Conservation (phyloP, 352 stramenopile species). For the Phytopythium ostracodes region DNA sequence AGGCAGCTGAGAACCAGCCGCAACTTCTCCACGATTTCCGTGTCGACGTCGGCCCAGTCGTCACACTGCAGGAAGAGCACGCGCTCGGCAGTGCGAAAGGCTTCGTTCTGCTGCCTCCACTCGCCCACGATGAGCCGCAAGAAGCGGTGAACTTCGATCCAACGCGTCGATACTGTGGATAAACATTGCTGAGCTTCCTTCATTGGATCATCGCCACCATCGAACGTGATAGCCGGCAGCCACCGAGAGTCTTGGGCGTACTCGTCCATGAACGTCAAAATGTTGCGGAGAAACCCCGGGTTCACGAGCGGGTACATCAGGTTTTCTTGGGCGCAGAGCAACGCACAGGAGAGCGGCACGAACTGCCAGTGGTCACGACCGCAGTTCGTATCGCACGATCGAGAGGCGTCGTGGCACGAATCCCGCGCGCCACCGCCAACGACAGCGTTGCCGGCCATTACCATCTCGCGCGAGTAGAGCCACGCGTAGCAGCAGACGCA, state of each 20-base stretch:
- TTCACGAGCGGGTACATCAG: constrained; percentile 67
- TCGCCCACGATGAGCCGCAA: constrained; percentile 60
- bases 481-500: constrained; percentile 53
- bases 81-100: constrained; percentile 47
- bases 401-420: neutral
- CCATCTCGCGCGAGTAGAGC: constrained; percentile 61
- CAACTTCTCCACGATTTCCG: constrained; percentile 43
- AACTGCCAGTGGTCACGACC: constrained; percentile 54
- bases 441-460: constrained; percentile 36
- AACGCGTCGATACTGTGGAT: constrained; percentile 10
- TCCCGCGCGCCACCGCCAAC: neutral
- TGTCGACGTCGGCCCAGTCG: constrained; percentile 13
- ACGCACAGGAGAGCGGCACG: constrained; percentile 38
- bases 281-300: constrained; percentile 50
- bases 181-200: neutral
- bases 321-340: constrained; percentile 67
- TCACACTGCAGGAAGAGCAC: constrained; percentile 31
- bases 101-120: constrained; percentile 60
- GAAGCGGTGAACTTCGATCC: constrained; percentile 69
- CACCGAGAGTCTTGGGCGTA: constrained; percentile 39
- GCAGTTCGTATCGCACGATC: constrained; percentile 4
- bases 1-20: constrained; percentile 66
- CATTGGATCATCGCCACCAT: neutral
- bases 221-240: constrained; percentile 2
- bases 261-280: constrained; percentile 45